Evolutionary conservation across 805 yeast species (phyloP).

Genomic region (Kazachstania psychrophila): DNA sequence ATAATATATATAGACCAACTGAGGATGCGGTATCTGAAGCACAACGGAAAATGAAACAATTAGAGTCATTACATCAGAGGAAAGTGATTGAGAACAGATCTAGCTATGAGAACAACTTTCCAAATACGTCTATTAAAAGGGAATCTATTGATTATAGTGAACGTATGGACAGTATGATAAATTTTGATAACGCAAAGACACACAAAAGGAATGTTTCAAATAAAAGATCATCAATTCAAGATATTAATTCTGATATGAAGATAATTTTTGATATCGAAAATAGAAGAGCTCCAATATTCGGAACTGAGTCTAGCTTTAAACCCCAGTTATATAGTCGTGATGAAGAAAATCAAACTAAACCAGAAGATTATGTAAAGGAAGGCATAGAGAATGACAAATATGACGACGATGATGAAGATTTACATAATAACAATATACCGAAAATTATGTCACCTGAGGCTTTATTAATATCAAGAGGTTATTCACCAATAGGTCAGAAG

Average conservation of each 20-base stretch:
- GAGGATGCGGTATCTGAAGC: background rate
- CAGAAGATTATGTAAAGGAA: too few relatives aligned
- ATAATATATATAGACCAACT: background rate
- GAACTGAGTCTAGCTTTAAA: too few relatives aligned
- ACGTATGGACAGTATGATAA: too few relatives aligned
- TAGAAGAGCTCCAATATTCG: too few relatives aligned
- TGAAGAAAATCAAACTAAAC: too few relatives aligned
- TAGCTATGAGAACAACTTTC: background rate
- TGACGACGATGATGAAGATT: background rate
- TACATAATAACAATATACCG: background rate
- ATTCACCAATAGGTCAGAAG: background rate
- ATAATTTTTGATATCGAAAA: too few relatives aligned
- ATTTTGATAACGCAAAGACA: background rate
- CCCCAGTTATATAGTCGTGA: too few relatives aligned
- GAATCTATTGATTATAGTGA: background rate
- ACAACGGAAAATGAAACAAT: background rate
- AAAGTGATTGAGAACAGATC: background rate
- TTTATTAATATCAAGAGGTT: background rate
- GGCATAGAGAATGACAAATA: background rate
- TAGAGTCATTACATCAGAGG: background rate
- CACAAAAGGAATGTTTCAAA: background rate
- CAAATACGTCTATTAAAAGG: background rate
- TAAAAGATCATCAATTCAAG: too few relatives aligned
- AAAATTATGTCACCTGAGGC: background rate
- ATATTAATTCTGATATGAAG: too few relatives aligned